Percentiles rank a stretch among this genome's conserved stretches.
phyloP scores from a whole-genome alignment of 257 asterid genomes.

The Jacaranda copaia region DNA sequence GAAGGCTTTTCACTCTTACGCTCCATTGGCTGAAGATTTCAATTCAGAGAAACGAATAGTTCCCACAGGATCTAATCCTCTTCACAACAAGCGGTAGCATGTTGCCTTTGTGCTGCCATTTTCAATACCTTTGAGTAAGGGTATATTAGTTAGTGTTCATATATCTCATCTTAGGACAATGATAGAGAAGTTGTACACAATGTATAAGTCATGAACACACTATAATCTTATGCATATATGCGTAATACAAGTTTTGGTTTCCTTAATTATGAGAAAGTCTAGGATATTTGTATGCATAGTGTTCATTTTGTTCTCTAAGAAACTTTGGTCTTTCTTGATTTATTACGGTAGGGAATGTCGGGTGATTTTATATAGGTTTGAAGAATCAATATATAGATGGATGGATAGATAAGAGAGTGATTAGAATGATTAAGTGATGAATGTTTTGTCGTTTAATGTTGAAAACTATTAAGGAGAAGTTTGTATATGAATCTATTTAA shows the following conservation, averaged over 20 bases:
- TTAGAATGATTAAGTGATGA: no score
- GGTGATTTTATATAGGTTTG: no score
- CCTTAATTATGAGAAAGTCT: not conserved
- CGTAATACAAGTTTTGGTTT: slow-evolving; percentile 2
- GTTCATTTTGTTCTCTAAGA: not conserved
- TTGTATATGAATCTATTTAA: no score
- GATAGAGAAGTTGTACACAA: slow-evolving; percentile 28
- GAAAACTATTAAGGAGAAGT: not conserved
- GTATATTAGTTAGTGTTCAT: slow-evolving; percentile 26
- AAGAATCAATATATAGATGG: no score
- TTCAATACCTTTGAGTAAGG: slow-evolving; percentile 24
- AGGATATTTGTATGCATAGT: not conserved
- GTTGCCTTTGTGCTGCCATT: not conserved
- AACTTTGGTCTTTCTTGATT: no score
- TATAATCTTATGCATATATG: slow-evolving; percentile 16
- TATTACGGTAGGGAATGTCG: no score
- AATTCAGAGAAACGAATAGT: slow-evolving; percentile 56
- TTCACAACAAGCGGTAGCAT: slow-evolving; percentile 59
- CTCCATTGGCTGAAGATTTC: slow-evolving; percentile 39
- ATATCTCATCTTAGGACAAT: slow-evolving; percentile 24
- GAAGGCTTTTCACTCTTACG: not conserved
- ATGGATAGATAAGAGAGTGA: no score
- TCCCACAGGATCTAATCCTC: slow-evolving; percentile 73
- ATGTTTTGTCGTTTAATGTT: no score
- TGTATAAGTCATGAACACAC: not conserved